A percentile compares a stretch with the other conserved stretches of the same genome.
phyloP scores from a whole-genome alignment of 2,329 filamentous ascomycete species.

The Penicillium occitanis region DNA sequence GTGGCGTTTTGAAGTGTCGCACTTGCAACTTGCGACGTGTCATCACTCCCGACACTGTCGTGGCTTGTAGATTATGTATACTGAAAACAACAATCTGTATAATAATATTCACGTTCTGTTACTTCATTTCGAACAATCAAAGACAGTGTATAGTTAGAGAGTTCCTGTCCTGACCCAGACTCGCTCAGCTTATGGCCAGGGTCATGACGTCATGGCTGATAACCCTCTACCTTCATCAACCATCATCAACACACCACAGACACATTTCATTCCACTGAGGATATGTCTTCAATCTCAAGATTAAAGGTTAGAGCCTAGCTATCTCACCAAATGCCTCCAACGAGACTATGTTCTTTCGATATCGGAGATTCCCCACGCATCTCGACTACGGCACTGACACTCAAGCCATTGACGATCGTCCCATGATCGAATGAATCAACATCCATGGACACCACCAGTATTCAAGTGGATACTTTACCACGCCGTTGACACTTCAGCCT shows the following conservation, averaged over 20 bases:
- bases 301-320: background rate
- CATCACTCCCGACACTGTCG: background rate
- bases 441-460: background rate
- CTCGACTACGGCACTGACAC: background rate
- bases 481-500: background rate
- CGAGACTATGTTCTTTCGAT: background rate
- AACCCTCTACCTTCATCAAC: background rate
- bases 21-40: background rate
- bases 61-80: conserved; percentile 7
- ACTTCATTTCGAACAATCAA: background rate
- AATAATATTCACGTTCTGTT: background rate
- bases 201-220: conserved; percentile 3
- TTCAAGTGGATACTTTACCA: background rate
- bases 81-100: background rate
- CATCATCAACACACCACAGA: too few species aligned
- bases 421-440: background rate
- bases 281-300: background rate
- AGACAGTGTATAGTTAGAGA: background rate
- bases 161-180: conserved; percentile 12
- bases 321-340: background rate
- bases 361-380: background rate
- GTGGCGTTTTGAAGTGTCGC: conserved; percentile 12
- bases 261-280: background rate
- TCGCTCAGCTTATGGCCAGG: background rate
- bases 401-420: conserved; percentile 3